Evolutionary conservation across 2,329 filamentous ascomycete genomes (phyloP), one percentile per base, ranked within the genome.

Genomic region (Lecanosticta acicola): DNA sequence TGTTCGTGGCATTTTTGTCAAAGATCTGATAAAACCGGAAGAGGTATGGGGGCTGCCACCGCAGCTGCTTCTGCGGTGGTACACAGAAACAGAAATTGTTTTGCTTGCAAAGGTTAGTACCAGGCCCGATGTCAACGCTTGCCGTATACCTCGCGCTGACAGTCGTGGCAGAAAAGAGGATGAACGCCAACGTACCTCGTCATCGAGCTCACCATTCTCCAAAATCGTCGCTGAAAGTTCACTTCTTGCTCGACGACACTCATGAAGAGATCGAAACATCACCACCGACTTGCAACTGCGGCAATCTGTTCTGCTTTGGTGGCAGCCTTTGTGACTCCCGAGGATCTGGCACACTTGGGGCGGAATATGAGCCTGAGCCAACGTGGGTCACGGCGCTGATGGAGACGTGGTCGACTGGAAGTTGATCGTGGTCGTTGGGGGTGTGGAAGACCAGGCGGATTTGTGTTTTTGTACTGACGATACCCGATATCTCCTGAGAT

Each of bases 291-390:
- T 46, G 43, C 20, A 41, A 33, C 13, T 46, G 43, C 16, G 43
- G 43, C 7, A 46, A 36, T 29, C 16, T 46, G 2, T 46, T 46
- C 38, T 46, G 43, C 26, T 46, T 46, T 20, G 32, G 43, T 21
- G 43, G 43, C 3, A 46, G 21, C 9, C 32, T 21, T 5, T 46
- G 43, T 26, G 24, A 41, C 13, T 37, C 7, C 10, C 32, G 35
- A 41, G 43, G 43, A 17, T n/a, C 18, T 24, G 43, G 43, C 5
- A 46, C 43, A 8, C 38, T 37, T 10, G 43, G 43, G 2, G 38
- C 38, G 19, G 43, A 41, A 13, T 46, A 46, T 20, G 43, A 46
- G 16, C 37, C 43, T 3, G 32, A 46, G 16, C 38, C 29, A n/a
- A n/a, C n/a, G n/a, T n/a, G n/a, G n/a, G n/a, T n/a, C n/a, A n/a